Base-by-base conservation (phyloP, 2,329 filamentous ascomycete species). In the Trichoderma sp. region DNA sequence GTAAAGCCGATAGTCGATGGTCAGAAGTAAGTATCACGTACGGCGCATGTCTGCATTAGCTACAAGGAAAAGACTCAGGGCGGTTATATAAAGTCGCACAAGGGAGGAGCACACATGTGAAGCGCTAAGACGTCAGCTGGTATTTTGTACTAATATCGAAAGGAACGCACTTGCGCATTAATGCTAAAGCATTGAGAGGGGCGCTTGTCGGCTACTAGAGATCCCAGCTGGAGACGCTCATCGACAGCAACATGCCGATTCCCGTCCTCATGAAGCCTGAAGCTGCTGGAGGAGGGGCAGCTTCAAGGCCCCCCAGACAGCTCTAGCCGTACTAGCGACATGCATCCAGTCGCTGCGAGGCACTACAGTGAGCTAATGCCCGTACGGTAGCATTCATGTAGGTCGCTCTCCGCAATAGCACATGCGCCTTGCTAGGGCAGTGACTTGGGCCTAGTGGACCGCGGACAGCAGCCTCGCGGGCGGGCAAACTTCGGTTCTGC, bases 401-500 rank as follows among this genome's bases (percentile, higher is more conserved):
- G 56, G 33, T 56, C 33, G 49, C n/a, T 35, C 62, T 53, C 62
- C 62, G 27, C 62, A 65, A 43, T 13, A 5, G 31, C 62, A 40
- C n/a, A 40, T 55, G n/a, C 13, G 35, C 24, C 35, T 24, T 14
- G 52, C 49, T n/a, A 65, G 53, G 40, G 40, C 62, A 57, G 35
- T 47, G 21, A 65, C 52, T 56, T 49, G 47, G 21, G n/a, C 47
- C 13, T 35, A 37, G 55, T 33, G 53, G 53, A 13, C 27, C 53
- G 53, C 53, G 53, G 29, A 56, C 53, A 24, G 53, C 55, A 67
- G 63, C 63, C 63, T 67, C 59, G 47, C 19, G 31, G 43, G 43
- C 71, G 71, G 70, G 40, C 33, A 69, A 72, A 72, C 71, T 66
- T 72, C 71, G 70, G 71, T 67, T 71, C 52, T 60, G 47, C 56